Conservation (phyloP, 441 rosid species). For the Adansonia madagascariensis region DNA sequence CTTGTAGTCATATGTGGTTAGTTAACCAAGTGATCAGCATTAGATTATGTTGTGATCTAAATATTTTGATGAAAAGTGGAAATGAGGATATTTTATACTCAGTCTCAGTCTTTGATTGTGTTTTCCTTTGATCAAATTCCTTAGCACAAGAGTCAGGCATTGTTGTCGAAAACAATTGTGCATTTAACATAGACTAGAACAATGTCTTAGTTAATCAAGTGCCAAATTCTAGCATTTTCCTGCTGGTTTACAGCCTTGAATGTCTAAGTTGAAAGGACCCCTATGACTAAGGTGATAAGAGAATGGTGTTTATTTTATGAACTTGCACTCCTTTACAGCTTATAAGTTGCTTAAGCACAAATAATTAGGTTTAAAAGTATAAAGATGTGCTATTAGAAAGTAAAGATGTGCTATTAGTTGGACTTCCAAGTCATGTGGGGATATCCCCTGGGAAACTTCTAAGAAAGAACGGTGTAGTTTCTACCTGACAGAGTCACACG, state of each 20-base stretch:
- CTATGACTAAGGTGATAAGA: not conserved
- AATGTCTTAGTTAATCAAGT: too few species aligned
- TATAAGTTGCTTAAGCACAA: conserved; percentile 21
- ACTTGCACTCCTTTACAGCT: conserved; percentile 7
- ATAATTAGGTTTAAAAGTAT: conserved; percentile 7
- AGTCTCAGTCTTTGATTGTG: not conserved
- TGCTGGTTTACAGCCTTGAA: not conserved
- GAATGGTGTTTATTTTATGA: not conserved
- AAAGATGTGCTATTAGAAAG: too few species aligned
- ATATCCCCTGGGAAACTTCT: conserved; percentile 26
- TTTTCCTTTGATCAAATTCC: not conserved
- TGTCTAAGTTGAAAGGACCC: not conserved
- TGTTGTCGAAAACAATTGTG: not conserved
- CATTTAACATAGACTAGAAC: not conserved
- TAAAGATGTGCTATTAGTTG: not conserved
- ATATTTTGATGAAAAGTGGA: not conserved
- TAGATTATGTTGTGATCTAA: not conserved
- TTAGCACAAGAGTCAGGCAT: not conserved
- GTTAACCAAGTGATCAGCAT: conserved; percentile 6
- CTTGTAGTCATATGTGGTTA: conserved; percentile 17
- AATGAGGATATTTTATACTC: not conserved
- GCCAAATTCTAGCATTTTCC: not conserved
- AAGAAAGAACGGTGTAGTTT: conserved; percentile 22
- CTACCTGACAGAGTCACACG: not conserved
- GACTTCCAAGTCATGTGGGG: conserved; percentile 24